Evolutionary conservation across 768 basidiomycete species (phyloP).

Genomic region (Cystofilobasidium ferigula): DNA sequence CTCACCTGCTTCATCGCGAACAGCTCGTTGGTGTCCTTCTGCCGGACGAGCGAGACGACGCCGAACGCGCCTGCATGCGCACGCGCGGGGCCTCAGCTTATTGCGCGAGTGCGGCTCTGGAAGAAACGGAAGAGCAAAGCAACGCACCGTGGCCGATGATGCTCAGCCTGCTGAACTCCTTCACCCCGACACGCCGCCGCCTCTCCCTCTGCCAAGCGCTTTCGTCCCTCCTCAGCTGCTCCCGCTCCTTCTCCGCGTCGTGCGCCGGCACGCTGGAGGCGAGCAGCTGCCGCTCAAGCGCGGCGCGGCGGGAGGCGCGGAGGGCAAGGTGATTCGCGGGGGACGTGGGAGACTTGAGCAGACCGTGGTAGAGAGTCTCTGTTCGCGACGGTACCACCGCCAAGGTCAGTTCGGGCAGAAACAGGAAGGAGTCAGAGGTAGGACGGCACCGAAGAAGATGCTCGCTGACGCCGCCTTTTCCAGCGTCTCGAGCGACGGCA

Average conservation of each 20-base stretch:
- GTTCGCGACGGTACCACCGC: too few species aligned
- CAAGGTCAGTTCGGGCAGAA: neutral
- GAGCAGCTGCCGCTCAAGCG: conserved; percentile 76
- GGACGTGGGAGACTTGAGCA: conserved; percentile 32
- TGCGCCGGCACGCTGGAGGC: conserved; percentile 49
- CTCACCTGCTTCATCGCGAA: conserved; percentile 95
- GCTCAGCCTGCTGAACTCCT: conserved; percentile 77
- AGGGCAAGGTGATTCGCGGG: conserved; percentile 67
- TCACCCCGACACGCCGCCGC: conserved; percentile 68
- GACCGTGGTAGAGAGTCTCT: conserved; percentile 37
- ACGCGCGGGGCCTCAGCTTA: neutral
- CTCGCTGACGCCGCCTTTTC: conserved; percentile 86
- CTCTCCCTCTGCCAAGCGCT: conserved; percentile 77
- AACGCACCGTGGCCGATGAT: conserved; percentile 83
- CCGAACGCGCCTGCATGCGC: conserved; percentile 69
- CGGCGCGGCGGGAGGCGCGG: conserved; percentile 68
- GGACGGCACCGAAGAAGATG: conserved; percentile 57
- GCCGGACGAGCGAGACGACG: conserved; percentile 82
- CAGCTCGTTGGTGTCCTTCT: conserved; percentile 63
- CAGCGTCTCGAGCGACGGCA: conserved; percentile 76
- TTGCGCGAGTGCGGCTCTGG: too few species aligned
- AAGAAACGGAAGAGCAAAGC: neutral
- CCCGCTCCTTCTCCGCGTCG: conserved; percentile 46
- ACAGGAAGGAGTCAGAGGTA: neutral
- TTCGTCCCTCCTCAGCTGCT: conserved; percentile 66